A percentile compares a stretch with the other conserved stretches of the same genome.
Evolutionary conservation across 176 grass and related monocot species (phyloP).

Genomic region (Poa annua): DNA sequence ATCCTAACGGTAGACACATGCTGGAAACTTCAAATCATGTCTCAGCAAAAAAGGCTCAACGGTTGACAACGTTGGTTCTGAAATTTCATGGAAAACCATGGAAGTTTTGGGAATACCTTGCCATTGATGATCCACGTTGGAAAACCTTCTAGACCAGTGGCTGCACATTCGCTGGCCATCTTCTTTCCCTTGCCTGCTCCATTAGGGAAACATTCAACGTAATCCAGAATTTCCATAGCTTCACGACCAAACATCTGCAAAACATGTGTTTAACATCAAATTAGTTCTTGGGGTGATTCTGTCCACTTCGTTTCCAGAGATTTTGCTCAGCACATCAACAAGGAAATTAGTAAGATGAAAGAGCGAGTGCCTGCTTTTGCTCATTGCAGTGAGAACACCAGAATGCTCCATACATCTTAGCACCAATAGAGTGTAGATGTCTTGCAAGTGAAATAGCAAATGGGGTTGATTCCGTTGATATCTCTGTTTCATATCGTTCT

Average conservation of each 20-base stretch:
- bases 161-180: conserved; percentile 71
- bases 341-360: conserved; percentile 7
- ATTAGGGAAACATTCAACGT: conserved; percentile 94
- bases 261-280: conserved; percentile 32
- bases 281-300: not conserved
- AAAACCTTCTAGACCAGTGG: conserved; percentile 79
- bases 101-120: conserved; percentile 52
- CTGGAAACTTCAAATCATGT: not conserved
- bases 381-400: conserved; percentile 99
- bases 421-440: conserved; percentile 82
- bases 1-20: not conserved
- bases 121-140: conserved; percentile 91
- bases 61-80: not conserved
- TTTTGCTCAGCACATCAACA: not conserved
- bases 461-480: conserved; percentile 76
- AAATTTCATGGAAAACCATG: not conserved
- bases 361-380: conserved; percentile 76
- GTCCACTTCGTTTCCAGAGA: conserved; percentile 8
- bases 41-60: not conserved
- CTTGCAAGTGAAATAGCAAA: conserved; percentile 83
- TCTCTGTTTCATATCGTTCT: conserved; percentile 78
- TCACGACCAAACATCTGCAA: conserved; percentile 90
- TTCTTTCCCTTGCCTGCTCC: conserved; percentile 93
- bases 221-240: conserved; percentile 77
- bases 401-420: conserved; percentile 99